Evolutionary conservation across 371 early-diverging fungal species (phyloP), one percentile per base, ranked within the genome.

Genomic region (Chytridium lagenaria): DNA sequence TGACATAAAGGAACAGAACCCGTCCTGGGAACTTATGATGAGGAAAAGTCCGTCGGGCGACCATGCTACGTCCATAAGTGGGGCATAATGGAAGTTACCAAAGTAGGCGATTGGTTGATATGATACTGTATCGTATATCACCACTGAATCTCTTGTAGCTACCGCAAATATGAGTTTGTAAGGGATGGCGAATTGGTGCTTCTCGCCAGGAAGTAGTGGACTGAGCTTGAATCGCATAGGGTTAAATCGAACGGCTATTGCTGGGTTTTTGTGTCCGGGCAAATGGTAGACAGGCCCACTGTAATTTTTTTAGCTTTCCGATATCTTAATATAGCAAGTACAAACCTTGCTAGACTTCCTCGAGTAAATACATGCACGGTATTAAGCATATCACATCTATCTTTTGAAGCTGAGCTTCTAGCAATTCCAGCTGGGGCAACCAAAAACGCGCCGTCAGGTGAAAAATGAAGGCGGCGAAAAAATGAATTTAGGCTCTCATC

Each of bases 401-500:
- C 30, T 16, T 33, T 1, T 2, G 64, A 30, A 34, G 2, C 22
- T 22, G 7, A 23, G 37, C 33, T 49, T 33, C 61, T 3, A 34
- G 63, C 90, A 37, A 92, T 73, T 33, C 96, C 98, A 3, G 95
- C 92, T 5, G 98, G 96, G 1, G 93, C 87, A 10, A 94, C 75
- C 33, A 97, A 83, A 50, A 97, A 77, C 1, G 89, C 81, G 10
- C 98, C 97, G 78, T 97, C 98, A 2, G 97, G 95, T 23, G 95
- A 92, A 74, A 96, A 94, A 1, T 89, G 78, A 10, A 93, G 88
- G 68, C 98, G 85, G 61, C 98, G 85, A 81, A 98, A 98, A 81
- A 97, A 98, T 0, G 96, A 93, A 1, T 90, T 88, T 67, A 96
- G 79, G 34, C 88, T 95, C 75, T 97, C 97, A 81, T 94, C 94